Conservation (phyloP, 768 basidiomycete species). For the Collybia sordida region DNA sequence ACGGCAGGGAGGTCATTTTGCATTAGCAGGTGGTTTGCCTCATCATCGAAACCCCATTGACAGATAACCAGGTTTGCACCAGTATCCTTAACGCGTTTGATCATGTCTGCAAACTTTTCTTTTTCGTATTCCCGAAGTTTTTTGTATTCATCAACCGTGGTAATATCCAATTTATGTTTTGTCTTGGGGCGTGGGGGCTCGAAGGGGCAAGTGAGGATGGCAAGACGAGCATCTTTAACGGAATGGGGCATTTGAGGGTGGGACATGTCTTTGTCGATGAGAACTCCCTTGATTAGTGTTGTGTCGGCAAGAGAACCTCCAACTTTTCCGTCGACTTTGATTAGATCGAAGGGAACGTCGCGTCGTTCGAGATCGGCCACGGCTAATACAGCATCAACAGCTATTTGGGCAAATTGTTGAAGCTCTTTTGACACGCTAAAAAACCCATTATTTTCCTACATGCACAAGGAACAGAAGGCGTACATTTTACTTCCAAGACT, state of each 20-base stretch:
- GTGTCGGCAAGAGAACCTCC: slow-evolving; percentile 97
- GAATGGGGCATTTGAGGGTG: slow-evolving; percentile 96
- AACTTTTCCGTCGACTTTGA: slow-evolving; percentile 99
- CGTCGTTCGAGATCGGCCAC: slow-evolving; percentile 94
- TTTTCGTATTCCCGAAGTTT: slow-evolving; percentile 94
- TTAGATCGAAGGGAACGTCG: slow-evolving; percentile 96
- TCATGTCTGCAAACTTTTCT: slow-evolving; percentile 97
- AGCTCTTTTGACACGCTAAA: slow-evolving; percentile 94
- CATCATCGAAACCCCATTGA: slow-evolving; percentile 99
- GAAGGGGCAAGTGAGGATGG: slow-evolving; percentile 98
- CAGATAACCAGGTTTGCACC: slow-evolving; percentile 99
- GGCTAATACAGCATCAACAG: slow-evolving; percentile 92
- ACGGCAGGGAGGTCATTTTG: slow-evolving; percentile 97
- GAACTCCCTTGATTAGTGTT: slow-evolving; percentile 92
- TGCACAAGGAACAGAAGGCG: slow-evolving; percentile 19
- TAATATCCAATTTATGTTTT: slow-evolving; percentile 98
- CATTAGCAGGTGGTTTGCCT: slow-evolving; percentile 97
- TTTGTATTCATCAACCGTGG: slow-evolving; percentile 94
- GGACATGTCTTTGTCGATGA: slow-evolving; percentile 99
- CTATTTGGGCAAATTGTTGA: slow-evolving; percentile 94
- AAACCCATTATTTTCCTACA: slow-evolving; percentile 2
- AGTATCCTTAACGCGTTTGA: slow-evolving; percentile 91
- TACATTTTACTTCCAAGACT: slow-evolving; percentile 98
- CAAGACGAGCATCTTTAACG: slow-evolving; percentile 87
- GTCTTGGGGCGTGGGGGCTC: slow-evolving; percentile 99